These are phyloP conservation scores for Nigrospora oryzae DNA, from an alignment of 2,329 filamentous ascomycete species.

Conservation along the genomic window DNA sequence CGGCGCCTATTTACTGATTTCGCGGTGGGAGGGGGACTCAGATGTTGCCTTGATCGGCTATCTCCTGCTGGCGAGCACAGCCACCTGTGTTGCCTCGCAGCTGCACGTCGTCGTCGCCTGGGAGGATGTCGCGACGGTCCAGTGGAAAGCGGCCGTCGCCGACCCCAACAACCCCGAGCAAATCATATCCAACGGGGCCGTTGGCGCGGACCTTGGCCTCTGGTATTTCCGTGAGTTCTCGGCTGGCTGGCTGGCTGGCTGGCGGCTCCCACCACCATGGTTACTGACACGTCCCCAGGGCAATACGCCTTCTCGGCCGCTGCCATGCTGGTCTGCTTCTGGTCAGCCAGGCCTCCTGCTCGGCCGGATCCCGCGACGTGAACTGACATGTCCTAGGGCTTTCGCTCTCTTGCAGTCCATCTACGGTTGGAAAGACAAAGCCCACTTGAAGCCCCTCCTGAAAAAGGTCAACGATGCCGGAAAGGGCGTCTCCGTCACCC, in stretches of 20 bases:
- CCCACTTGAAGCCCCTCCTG: conserved; percentile 1
- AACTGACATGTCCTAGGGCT: conserved; percentile 1
- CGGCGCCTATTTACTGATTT: no score
- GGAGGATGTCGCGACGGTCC: conserved; percentile 5
- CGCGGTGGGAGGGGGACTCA: not conserved
- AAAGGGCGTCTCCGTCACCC: conserved; percentile 5
- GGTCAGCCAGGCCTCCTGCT: not conserved
- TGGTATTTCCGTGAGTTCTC: conserved; percentile 10
- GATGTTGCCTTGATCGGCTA: conserved; percentile 9
- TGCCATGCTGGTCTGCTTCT: conserved; percentile 8
- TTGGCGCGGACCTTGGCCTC: conserved; percentile 6
- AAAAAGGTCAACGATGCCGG: conserved; percentile 5
- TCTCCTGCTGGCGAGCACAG: conserved; percentile 6
- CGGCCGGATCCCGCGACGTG: not conserved
- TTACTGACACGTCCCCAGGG: not conserved
- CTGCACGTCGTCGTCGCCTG: conserved; percentile 6
- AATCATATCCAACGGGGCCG: conserved; percentile 7
- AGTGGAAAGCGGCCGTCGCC: conserved; percentile 4
- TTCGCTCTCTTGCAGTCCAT: conserved; percentile 9
- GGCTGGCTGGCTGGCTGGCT: not conserved
- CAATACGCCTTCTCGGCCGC: conserved; percentile 5
- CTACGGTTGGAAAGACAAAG: conserved; percentile 6
- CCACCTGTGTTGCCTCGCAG: conserved; percentile 7
- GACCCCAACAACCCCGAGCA: conserved; percentile 7
- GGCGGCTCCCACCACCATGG: no score